Evolutionary conservation across 2,329 filamentous ascomycete genomes (phyloP).

Genomic region (Trichoderma simmonsii): DNA sequence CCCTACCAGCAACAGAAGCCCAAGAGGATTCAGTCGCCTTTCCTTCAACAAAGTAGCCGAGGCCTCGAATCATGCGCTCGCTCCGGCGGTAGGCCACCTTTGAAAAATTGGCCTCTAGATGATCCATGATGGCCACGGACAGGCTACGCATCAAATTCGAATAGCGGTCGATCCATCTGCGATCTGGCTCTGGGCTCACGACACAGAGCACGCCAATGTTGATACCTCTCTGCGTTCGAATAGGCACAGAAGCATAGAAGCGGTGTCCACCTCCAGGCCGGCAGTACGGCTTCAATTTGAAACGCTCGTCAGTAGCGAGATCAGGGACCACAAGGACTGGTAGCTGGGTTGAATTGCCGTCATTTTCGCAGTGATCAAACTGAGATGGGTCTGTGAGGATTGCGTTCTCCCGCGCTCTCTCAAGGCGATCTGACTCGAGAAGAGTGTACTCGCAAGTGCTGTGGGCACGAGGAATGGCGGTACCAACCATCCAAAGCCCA

Average conservation of each 20-base stretch:
- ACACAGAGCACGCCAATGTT: slow-evolving; percentile 37
- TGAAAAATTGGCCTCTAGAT: slow-evolving; percentile 29
- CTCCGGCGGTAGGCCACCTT: slow-evolving; percentile 26
- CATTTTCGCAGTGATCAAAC: not conserved
- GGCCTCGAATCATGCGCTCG: slow-evolving; percentile 34
- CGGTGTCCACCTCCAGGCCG: slow-evolving; percentile 21
- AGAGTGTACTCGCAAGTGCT: slow-evolving; percentile 23
- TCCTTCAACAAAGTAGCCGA: slow-evolving; percentile 31
- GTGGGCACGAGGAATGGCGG: slow-evolving; percentile 24
- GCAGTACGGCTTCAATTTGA: slow-evolving; percentile 24
- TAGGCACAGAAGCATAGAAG: slow-evolving; percentile 37
- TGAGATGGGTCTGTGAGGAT: not conserved
- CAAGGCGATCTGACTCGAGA: slow-evolving; percentile 15
- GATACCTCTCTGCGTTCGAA: slow-evolving; percentile 32
- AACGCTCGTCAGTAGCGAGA: slow-evolving; percentile 29
- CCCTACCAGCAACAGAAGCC: not conserved
- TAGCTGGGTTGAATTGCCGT: slow-evolving; percentile 18
- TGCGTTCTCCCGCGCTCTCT: not conserved
- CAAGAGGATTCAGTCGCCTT: slow-evolving; percentile 16
- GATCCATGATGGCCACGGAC: slow-evolving; percentile 30
- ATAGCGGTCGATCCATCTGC: slow-evolving; percentile 24
- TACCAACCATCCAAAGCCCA: slow-evolving; percentile 24
- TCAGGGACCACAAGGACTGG: slow-evolving; percentile 33
- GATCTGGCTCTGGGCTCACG: slow-evolving; percentile 12
- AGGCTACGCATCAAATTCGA: slow-evolving; percentile 23